phyloP scores from a whole-genome alignment of 2,329 filamentous ascomycete genomes.

The Ophiostoma australiae region DNA sequence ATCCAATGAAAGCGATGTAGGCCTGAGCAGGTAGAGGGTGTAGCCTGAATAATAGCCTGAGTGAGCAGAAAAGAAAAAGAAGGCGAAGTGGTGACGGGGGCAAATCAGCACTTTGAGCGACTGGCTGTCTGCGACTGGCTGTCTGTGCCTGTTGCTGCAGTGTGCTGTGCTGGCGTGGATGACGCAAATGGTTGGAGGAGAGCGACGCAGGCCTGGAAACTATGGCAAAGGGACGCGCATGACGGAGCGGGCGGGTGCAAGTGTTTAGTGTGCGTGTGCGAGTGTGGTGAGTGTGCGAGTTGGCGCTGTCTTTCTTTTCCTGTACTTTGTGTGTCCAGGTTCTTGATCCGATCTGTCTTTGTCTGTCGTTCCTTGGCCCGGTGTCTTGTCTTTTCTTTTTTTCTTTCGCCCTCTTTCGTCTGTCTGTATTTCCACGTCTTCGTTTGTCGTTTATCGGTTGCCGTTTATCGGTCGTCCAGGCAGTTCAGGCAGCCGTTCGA shows the following conservation, averaged over 20 bases:
- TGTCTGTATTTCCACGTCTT: not conserved
- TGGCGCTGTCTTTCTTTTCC: not conserved
- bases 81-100: not conserved
- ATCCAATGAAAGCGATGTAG: not conserved
- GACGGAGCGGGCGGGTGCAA: not conserved
- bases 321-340: not conserved
- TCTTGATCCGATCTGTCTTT: conserved; percentile 5
- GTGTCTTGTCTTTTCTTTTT: not conserved
- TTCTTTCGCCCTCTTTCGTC: not conserved
- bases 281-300: not conserved
- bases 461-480: not conserved
- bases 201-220: not conserved
- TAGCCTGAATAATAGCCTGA: not conserved
- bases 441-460: not conserved
- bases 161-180: not conserved
- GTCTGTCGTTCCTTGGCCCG: not conserved
- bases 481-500: not conserved
- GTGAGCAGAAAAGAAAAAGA: not conserved
- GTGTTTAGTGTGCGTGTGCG: too few species aligned
- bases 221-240: conserved; percentile 3
- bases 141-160: not conserved
- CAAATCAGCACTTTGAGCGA: not conserved
- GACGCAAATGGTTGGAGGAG: conserved; percentile 14
- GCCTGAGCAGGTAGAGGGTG: not conserved
- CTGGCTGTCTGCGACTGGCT: not conserved